Conservation (phyloP, 345 rosid species). For the Cochlearia excelsa region DNA sequence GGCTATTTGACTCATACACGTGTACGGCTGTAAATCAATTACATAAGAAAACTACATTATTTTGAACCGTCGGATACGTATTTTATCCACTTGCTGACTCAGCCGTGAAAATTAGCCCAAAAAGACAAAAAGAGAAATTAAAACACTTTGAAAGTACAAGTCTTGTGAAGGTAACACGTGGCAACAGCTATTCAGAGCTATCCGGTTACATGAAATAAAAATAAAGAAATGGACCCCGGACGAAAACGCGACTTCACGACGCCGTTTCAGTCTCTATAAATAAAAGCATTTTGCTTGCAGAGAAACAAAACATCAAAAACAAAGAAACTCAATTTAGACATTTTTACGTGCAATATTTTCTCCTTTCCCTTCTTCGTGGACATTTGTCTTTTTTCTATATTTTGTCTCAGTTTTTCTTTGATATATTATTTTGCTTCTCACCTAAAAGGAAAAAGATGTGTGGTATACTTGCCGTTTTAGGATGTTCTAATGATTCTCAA, state of each 20-base stretch:
- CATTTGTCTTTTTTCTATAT: constrained; percentile 9
- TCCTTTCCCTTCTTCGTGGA: not conserved
- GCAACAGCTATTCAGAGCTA: constrained; percentile 9
- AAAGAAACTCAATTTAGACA: not conserved
- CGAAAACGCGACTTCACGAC: constrained; percentile 30
- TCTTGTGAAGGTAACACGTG: constrained; percentile 9
- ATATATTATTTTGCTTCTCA: not conserved
- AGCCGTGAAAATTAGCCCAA: not conserved
- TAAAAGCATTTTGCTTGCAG: constrained; percentile 10
- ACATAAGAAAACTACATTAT: too few species aligned
- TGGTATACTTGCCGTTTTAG: constrained; percentile 92
- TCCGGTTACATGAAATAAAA: constrained; percentile 19
- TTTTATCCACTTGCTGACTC: constrained; percentile 29
- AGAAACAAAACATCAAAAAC: constrained; percentile 10
- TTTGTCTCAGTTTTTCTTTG: not conserved
- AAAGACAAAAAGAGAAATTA: too few species aligned
- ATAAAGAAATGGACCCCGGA: not conserved
- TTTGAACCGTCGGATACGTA: too few species aligned
- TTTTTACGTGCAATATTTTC: not conserved
- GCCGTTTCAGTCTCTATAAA: constrained; percentile 34
- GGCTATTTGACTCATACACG: too few species aligned
- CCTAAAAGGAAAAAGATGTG: constrained; percentile 48
- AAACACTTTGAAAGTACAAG: not conserved
- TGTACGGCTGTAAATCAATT: too few species aligned
- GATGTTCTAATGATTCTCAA: constrained; percentile 90